phyloP scores from a whole-genome alignment of 352 stramenopile species.

The Phytophthora rubi region DNA sequence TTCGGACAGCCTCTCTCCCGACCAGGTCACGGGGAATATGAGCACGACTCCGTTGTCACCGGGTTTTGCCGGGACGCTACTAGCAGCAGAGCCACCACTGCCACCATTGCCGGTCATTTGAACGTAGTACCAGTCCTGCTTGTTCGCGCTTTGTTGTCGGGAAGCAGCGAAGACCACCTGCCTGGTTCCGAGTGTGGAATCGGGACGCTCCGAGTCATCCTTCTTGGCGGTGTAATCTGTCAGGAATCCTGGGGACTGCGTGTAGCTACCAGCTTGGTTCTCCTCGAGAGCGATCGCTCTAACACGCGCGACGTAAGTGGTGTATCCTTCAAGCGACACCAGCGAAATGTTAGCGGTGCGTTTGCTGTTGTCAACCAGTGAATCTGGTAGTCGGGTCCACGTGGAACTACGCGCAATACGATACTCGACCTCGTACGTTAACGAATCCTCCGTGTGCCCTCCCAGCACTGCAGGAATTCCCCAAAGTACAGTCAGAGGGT shows the following conservation, averaged over 20 bases:
- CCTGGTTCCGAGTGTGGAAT: slow-evolving; percentile 7
- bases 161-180: slow-evolving; percentile 38
- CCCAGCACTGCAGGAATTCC: slow-evolving; percentile 33
- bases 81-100: slow-evolving; percentile 19
- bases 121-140: slow-evolving; percentile 66
- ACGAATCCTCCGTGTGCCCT: slow-evolving; percentile 11
- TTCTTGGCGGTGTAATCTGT: slow-evolving; percentile 33
- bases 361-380: slow-evolving; percentile 15
- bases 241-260: slow-evolving; percentile 41
- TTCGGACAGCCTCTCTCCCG: slow-evolving; percentile 49
- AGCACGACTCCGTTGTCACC: slow-evolving; percentile 63
- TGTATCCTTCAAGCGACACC: slow-evolving; percentile 37
- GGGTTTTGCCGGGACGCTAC: slow-evolving; percentile 22
- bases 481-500: slow-evolving; percentile 51
- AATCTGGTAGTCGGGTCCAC: slow-evolving; percentile 38
- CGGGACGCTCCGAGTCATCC: neutral
- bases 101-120: slow-evolving; percentile 61
- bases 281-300: slow-evolving; percentile 36
- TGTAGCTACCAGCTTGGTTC: slow-evolving; percentile 37
- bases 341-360: slow-evolving; percentile 19
- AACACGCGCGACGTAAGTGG: slow-evolving; percentile 49
- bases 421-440: slow-evolving; percentile 60
- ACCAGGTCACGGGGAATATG: slow-evolving; percentile 62
- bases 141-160: slow-evolving; percentile 47
- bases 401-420: slow-evolving; percentile 45